Percentiles rank a stretch among this genome's conserved stretches.
phyloP scores from a whole-genome alignment of 805 yeast genomes.

The Nadsonia fulvescens region DNA sequence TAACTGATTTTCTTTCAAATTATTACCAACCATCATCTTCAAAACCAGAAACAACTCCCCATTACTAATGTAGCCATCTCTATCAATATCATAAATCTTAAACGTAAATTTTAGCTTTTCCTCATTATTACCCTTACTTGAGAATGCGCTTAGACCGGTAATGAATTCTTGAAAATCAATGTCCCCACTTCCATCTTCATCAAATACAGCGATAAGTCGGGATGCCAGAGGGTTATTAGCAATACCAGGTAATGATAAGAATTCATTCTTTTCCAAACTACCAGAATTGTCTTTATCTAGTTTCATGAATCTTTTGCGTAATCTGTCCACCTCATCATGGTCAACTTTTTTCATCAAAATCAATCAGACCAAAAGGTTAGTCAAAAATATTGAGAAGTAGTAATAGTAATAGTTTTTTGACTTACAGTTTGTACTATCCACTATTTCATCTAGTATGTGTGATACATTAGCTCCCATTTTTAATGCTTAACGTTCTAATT shows the following conservation, averaged over 20 bases:
- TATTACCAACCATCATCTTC: conserved; percentile 93
- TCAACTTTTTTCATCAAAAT: too few species aligned
- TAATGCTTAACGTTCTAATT: too few species aligned
- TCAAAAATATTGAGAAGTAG: too few species aligned
- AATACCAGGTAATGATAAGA: conserved; percentile 83
- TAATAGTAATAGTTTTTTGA: too few species aligned
- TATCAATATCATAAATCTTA: conserved; percentile 85
- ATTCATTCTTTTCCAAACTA: conserved; percentile 77
- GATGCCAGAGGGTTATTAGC: conserved; percentile 77
- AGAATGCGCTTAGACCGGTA: conserved; percentile 68
- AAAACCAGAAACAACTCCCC: conserved; percentile 86
- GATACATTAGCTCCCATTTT: too few species aligned
- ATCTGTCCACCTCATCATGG: conserved; percentile 76
- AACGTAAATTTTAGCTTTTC: conserved; percentile 83
- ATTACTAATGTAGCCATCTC: conserved; percentile 86
- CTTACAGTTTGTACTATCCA: too few species aligned
- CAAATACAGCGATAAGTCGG: conserved; percentile 85
- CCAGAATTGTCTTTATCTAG: conserved; percentile 87
- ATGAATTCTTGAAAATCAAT: conserved; percentile 94
- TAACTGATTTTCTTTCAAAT: conserved; percentile 66
- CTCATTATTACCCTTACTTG: conserved; percentile 60
- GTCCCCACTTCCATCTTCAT: conserved; percentile 79
- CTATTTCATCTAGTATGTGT: too few species aligned
- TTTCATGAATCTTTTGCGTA: conserved; percentile 87
- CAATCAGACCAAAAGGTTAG: too few species aligned